Evolutionary conservation across 768 basidiomycete species (phyloP), one percentile per base, ranked within the genome.

Genomic region (Clitopilus passeckerianus): DNA sequence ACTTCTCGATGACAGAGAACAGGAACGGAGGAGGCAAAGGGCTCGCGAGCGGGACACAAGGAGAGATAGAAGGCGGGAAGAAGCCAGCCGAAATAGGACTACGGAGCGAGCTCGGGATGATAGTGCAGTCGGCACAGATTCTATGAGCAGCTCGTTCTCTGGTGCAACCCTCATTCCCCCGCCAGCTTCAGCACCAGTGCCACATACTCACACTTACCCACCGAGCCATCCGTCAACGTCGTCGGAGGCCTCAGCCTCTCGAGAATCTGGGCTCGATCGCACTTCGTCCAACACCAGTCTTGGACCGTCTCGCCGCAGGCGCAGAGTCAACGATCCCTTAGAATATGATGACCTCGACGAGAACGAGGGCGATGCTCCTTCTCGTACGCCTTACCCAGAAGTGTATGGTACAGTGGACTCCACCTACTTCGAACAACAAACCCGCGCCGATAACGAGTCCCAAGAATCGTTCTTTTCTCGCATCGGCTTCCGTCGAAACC

Each of bases 341-440:
- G 67, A 67, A 54, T 41, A 63, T 5, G 57, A 64, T 16, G 72
- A 68, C 10, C 71, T 70, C 46, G 75, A 76, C 33, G 73, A 74
- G 23, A 72, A 75, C 22, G 73, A 75, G 23, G 68, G 74, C 53
- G 72, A 70, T 63, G 60, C 70, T 0, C 78, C 79, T 14, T 64
- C 75, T 18, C 80, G 83, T 24, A 86, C 86, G 7, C 82, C 86
- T 18, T 84, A 88, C 64, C 78, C 79, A 24, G 86, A 88, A 69
- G 79, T 83, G 2, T 88, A 85, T 61, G 80, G 80, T 4, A 77
- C 85, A 6, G 73, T 87, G 52, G 83, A 86, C 62, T 77, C 84
- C 0, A 80, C 76, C 53, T 74, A 73, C 23, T 78, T 86, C 60
- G 82, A 84, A 64, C 73, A 75, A 58, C 67, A 77, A 54, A 22